Conservation (phyloP, 495 filamentous ascomycete genomes). For the Lasiosphaeria hispida region DNA sequence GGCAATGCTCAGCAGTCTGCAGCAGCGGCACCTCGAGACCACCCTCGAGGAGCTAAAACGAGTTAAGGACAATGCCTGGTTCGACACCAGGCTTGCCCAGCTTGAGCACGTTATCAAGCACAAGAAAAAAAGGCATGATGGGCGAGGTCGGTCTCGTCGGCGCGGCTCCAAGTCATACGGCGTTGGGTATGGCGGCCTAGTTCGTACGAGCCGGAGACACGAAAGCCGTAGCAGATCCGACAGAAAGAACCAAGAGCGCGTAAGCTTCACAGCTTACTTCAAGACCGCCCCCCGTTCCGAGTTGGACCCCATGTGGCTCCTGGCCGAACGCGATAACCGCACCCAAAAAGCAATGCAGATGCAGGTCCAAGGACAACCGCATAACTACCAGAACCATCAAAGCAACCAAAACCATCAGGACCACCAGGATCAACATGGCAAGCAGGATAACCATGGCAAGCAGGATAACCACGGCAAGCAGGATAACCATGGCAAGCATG, state of each 20-base stretch:
- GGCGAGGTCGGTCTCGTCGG: not conserved
- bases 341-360: not conserved
- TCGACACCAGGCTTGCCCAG: conserved; percentile 1
- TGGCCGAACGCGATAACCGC: not conserved
- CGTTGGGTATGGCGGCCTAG: not conserved
- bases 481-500: too few relatives aligned
- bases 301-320: not conserved
- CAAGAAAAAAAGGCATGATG: not conserved
- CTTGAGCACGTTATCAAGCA: not conserved
- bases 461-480: not conserved
- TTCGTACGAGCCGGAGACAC: not conserved
- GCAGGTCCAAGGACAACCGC: not conserved
- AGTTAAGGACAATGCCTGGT: not conserved
- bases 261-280: conserved; percentile 3
- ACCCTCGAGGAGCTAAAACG: not conserved
- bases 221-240: not conserved
- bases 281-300: not conserved
- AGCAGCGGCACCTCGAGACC: not conserved
- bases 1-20: not conserved
- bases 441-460: not conserved
- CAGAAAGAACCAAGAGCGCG: not conserved
- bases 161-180: not conserved
- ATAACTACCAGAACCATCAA: not conserved
- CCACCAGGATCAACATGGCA: not conserved
- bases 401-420: not conserved